These are phyloP conservation scores for Dioscorea zingiberensis DNA, from an alignment of 106 monocot genomes.

Conservation along the genomic window DNA sequence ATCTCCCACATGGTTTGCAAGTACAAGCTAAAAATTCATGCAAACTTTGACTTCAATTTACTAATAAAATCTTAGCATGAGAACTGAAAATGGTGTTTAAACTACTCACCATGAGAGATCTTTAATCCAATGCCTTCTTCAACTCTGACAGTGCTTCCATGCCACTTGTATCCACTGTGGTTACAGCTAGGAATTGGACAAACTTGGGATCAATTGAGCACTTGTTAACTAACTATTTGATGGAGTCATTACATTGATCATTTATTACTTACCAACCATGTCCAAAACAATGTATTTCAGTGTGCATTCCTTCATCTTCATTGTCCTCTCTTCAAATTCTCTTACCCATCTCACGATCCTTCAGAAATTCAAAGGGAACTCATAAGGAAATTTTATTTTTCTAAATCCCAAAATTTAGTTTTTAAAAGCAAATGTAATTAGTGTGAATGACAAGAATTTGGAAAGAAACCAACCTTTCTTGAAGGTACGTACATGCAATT, in stretches of 20 bases:
- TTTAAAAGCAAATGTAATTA: no score
- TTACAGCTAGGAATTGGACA: no score
- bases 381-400: background rate
- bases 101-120: constrained; percentile 22
- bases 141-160: constrained; percentile 25
- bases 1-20: no score
- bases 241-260: background rate
- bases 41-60: no score
- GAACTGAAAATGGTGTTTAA: no score
- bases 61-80: no score
- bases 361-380: no score
- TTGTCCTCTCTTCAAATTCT: constrained; percentile 24
- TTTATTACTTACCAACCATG: constrained; percentile 16
- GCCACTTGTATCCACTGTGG: no score
- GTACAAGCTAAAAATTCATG: no score
- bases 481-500: constrained; percentile 58
- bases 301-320: constrained; percentile 5
- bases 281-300: constrained; percentile 30
- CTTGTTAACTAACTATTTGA: background rate
- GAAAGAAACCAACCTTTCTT: constrained; percentile 31
- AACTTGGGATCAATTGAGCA: no score
- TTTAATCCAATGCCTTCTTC: constrained; percentile 16
- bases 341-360: constrained; percentile 25
- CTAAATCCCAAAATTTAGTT: no score
- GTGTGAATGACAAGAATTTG: no score